Evolutionary conservation across 1,139 yeast genomes (phyloP).

Genomic region (Magnusiomyces sp.): DNA sequence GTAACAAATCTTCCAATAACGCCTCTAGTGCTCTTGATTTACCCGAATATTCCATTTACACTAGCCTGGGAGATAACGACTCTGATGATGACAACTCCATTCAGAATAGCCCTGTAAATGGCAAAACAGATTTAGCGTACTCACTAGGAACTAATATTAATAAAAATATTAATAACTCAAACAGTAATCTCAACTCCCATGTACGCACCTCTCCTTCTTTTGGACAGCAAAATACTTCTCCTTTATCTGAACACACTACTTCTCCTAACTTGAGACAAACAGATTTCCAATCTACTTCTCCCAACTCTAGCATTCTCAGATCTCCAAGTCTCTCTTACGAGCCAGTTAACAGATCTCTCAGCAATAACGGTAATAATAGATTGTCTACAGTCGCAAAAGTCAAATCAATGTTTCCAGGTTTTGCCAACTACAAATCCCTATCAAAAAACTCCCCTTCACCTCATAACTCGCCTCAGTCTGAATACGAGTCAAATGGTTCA

Average conservation of each 20-base stretch:
- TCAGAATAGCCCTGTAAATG: neutral
- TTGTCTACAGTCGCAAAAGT: conserved; percentile 11
- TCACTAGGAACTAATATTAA: no score
- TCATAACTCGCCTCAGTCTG: neutral
- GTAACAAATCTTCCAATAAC: neutral
- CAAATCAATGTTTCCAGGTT: conserved; percentile 14
- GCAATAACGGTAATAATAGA: neutral
- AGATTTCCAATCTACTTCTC: no score
- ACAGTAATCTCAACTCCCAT: no score
- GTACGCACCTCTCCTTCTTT: no score
- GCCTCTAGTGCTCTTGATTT: conserved; percentile 1
- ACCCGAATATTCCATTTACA: conserved; percentile 1
- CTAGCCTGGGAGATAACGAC: neutral
- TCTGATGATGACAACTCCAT: neutral
- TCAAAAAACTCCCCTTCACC: conserved; percentile 2
- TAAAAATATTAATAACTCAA: no score
- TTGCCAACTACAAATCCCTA: conserved; percentile 11
- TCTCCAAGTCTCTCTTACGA: no score
- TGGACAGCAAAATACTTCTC: no score
- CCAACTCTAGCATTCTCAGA: no score
- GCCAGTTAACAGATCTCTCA: neutral
- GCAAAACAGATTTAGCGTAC: no score
- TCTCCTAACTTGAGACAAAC: no score
- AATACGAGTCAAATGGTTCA: neutral
- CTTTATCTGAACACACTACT: no score